A percentile compares a stretch with the other conserved stretches of the same genome.
phyloP scores from a whole-genome alignment of 2,329 filamentous ascomycete genomes.

The Tolypocladium guangdongense region DNA sequence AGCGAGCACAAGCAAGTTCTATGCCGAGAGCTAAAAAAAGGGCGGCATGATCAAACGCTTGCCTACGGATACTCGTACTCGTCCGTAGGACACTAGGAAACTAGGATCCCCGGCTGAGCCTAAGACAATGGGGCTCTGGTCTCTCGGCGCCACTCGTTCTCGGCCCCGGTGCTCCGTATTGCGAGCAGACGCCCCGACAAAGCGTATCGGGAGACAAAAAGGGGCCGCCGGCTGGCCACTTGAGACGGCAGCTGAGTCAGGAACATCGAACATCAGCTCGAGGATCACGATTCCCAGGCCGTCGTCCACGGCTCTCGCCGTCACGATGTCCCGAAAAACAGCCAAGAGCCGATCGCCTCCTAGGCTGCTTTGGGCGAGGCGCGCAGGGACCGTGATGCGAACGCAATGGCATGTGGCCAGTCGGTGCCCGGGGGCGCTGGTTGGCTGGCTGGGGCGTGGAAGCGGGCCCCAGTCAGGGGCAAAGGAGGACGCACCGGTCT shows the following conservation, averaged over 20 bases:
- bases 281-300: neutral
- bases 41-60: neutral
- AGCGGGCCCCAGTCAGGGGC: slow-evolving; percentile 7
- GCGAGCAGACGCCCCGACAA: neutral
- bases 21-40: neutral
- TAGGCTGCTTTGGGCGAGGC: slow-evolving; percentile 4
- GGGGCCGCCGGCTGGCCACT: neutral
- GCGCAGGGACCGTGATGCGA: neutral
- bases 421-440: slow-evolving; percentile 3
- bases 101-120: neutral
- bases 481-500: slow-evolving; percentile 1
- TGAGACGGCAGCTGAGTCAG: neutral
- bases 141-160: neutral
- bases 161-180: neutral
- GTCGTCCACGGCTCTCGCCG: neutral
- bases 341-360: slow-evolving; percentile 3
- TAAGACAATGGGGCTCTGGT: neutral
- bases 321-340: neutral
- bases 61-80: too few relatives aligned
- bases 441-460: slow-evolving; percentile 3
- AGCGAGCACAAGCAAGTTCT: neutral
- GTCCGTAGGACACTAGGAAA: neutral
- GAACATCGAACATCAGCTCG: neutral
- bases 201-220: neutral
- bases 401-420: slow-evolving; percentile 6